Conservation (phyloP, 2,329 filamentous ascomycete genomes). For the Cylindrodendrum hubeiense region DNA sequence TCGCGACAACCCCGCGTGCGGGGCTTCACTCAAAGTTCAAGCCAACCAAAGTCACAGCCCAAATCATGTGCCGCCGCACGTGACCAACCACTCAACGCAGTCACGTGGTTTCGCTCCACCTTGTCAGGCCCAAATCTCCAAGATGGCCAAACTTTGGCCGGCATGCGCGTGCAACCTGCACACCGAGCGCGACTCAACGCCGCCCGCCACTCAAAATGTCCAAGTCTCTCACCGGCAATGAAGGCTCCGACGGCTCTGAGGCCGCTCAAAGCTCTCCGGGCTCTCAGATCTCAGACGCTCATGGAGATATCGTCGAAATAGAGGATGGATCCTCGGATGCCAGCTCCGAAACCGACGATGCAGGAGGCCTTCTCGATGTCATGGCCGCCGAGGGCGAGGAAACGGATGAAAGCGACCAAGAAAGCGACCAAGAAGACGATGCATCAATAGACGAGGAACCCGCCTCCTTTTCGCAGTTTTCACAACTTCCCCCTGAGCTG, state of each 20-base stretch:
- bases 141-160: constrained; percentile 1
- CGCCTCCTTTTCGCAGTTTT: constrained; percentile 44
- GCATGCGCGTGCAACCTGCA: constrained; percentile 8
- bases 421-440: constrained; percentile 27
- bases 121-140: background rate
- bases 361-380: constrained; percentile 38
- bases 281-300: background rate
- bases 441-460: background rate
- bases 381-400: constrained; percentile 42
- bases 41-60: background rate
- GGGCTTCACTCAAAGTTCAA: too few species aligned
- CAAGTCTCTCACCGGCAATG: constrained; percentile 5
- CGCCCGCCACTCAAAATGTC: constrained; percentile 11
- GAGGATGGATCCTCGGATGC: background rate
- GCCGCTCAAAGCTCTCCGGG: background rate
- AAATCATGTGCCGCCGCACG: background rate
- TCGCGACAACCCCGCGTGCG: too few species aligned
- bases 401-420: constrained; percentile 33
- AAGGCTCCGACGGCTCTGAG: constrained; percentile 6
- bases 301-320: background rate
- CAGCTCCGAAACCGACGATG: constrained; percentile 31
- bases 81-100: background rate
- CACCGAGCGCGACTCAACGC: constrained; percentile 10
- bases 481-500: constrained; percentile 46
- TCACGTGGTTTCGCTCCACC: constrained; percentile 24